phyloP scores from a whole-genome alignment of 352 stramenopile genomes.

The Pythium oligandrum region DNA sequence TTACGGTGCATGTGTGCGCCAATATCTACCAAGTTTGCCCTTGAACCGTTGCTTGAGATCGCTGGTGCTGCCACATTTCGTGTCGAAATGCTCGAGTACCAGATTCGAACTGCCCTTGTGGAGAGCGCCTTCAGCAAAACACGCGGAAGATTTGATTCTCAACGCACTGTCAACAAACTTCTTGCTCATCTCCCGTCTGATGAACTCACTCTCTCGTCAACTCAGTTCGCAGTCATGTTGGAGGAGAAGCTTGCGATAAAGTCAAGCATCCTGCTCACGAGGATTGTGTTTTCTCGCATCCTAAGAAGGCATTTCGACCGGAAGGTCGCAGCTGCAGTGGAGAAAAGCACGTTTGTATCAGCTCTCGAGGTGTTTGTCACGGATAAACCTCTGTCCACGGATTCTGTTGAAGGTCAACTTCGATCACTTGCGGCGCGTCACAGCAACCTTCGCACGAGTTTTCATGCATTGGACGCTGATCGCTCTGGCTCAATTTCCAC shows the following conservation, averaged over 20 bases:
- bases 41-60: conserved; percentile 15
- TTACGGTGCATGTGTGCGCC: too few relatives aligned
- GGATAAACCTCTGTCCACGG: conserved; percentile 23
- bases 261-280: conserved; percentile 15
- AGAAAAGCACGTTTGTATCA: conserved; percentile 13
- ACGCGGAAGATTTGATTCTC: conserved; percentile 24
- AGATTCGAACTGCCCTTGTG: conserved; percentile 29
- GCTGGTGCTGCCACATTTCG: conserved; percentile 26
- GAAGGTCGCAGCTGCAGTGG: neutral
- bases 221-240: conserved; percentile 21
- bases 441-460: conserved; percentile 21
- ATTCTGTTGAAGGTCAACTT: conserved; percentile 40
- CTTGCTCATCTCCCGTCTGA: conserved; percentile 11
- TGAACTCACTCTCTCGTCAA: conserved; percentile 11
- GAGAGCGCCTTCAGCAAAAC: conserved; percentile 15
- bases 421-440: conserved; percentile 23
- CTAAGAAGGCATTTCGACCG: conserved; percentile 14
- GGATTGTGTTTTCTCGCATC: conserved; percentile 31
- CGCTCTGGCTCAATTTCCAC: conserved; percentile 25
- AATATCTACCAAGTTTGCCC: neutral
- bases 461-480: conserved; percentile 31
- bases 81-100: conserved; percentile 43
- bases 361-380: conserved; percentile 28
- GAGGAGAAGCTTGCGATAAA: conserved; percentile 33
- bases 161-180: conserved; percentile 21